Evolutionary conservation across 306 rosid genomes (phyloP).

Genomic region (Astragalus membranaceus): DNA sequence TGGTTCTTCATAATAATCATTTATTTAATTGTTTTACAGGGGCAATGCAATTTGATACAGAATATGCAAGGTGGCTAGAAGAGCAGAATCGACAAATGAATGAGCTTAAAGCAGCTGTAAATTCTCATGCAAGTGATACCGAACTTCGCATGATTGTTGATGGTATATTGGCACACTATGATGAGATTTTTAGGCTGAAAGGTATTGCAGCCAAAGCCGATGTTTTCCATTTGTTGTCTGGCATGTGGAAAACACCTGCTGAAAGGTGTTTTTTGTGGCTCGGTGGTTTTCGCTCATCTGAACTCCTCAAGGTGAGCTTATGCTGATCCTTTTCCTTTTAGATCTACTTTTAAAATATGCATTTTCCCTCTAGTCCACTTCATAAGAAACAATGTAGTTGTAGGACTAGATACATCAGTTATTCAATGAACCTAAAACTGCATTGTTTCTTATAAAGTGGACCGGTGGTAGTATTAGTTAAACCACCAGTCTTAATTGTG

Average conservation of each 20-base stretch:
- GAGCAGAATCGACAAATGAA: conserved; percentile 85
- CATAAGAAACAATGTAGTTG: too few relatives aligned
- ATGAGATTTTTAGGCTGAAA: conserved; percentile 79
- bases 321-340: not conserved
- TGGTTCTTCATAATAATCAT: conserved; percentile 16
- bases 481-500: not conserved
- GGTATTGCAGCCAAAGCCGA: conserved; percentile 85
- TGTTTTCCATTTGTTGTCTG: conserved; percentile 93
- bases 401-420: too few relatives aligned
- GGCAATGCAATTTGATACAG: conserved; percentile 91
- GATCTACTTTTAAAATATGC: conserved; percentile 1
- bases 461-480: too few relatives aligned
- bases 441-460: too few relatives aligned
- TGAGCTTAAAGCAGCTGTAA: conserved; percentile 92
- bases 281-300: conserved; percentile 95
- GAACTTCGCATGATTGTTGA: conserved; percentile 93
- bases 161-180: conserved; percentile 74
- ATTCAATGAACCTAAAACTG: too few relatives aligned
- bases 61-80: conserved; percentile 91
- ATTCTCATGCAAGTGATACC: conserved; percentile 91
- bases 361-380: too few relatives aligned
- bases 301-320: conserved; percentile 76
- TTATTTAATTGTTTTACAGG: conserved; percentile 45
- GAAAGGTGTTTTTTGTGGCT: conserved; percentile 97
- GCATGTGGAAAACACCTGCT: conserved; percentile 99